Conservation (phyloP, 306 rosid species). For the Ammopiptanthus mongolicus region DNA sequence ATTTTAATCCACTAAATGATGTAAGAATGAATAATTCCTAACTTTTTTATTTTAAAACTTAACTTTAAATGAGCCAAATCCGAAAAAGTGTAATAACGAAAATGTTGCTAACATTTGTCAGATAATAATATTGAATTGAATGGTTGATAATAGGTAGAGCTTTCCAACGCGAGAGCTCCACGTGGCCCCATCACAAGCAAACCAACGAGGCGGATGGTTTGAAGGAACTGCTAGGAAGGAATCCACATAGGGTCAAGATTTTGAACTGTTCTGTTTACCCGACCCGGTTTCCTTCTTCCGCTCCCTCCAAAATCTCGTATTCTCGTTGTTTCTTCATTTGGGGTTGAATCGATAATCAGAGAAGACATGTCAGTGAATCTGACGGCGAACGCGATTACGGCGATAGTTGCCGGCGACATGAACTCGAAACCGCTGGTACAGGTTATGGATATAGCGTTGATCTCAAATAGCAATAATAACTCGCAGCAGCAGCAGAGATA, state of each 20-base stretch:
- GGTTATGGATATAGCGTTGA: constrained; percentile 54
- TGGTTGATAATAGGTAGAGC: too few species aligned
- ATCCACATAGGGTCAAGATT: background rate
- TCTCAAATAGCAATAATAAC: constrained; percentile 28
- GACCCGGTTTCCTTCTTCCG: background rate
- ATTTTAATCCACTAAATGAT: too few species aligned
- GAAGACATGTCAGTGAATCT: constrained; percentile 69
- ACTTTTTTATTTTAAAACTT: too few species aligned
- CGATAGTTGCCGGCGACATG: constrained; percentile 61
- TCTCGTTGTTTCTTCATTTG: background rate
- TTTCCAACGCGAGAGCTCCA: background rate
- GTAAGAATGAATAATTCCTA: too few species aligned
- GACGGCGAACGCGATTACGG: constrained; percentile 70
- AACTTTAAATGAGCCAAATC: too few species aligned
- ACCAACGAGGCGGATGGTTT: background rate
- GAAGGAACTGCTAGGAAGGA: background rate
- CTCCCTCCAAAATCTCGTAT: background rate
- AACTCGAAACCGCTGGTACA: constrained; percentile 82
- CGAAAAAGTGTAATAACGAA: too few species aligned
- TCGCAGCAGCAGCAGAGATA: constrained; percentile 62
- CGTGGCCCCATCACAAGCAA: background rate
- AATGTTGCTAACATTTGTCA: too few species aligned
- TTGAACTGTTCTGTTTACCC: background rate
- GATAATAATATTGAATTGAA: too few species aligned
- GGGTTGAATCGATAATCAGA: background rate